Evolutionary conservation across 106 monocot species (phyloP), one percentile per base, ranked within the genome.

Genomic region (Dendrobium huoshanense): DNA sequence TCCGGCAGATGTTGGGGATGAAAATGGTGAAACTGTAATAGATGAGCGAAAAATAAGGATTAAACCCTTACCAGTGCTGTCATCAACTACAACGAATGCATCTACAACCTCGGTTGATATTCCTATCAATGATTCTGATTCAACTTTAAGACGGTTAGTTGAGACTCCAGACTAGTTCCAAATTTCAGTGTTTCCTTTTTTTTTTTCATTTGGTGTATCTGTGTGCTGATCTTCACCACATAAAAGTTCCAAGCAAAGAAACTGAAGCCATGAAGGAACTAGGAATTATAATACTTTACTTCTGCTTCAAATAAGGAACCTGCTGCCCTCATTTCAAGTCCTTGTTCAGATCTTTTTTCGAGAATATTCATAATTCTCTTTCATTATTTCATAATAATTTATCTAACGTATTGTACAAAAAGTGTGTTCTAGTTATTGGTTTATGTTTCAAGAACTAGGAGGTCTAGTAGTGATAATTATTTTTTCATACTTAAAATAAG

Each of bases 1-100:
- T 87, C 99, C 99, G 72, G 89, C 99, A 67, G 99, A 99, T 88
- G 99, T 99, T 5, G 99, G 99, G 67, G 99, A 99, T 87, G 99
- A 99, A 85, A 99, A 99, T 91, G 99, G 99, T 41, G 99, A 95
- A 85, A 95, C 95, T 40, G 82, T 88, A 76, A 95, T 99, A 49
- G 95, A 99, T 84, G 99, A 99, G 86, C 83, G 99, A 27, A 99
- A 99, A 86, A 99, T 99, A 42, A 88, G 99, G 86, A 99, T 99
- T 81, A 99, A 93, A 81, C 95, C 99, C 59, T 79, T 99, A 65
- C 99, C 99, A 78, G 89, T 80, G 67, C 81, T 87, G 40, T 77
- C 87, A 51, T 55, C 80, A 16, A 58, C 83, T 41, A 51, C 17
- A n/a, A 77, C 77, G 9, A 83, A 79, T 45, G 29, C 81, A 78